Evolutionary conservation across 2,329 filamentous ascomycete genomes (phyloP).

Genomic region (Grosmannia huntii): DNA sequence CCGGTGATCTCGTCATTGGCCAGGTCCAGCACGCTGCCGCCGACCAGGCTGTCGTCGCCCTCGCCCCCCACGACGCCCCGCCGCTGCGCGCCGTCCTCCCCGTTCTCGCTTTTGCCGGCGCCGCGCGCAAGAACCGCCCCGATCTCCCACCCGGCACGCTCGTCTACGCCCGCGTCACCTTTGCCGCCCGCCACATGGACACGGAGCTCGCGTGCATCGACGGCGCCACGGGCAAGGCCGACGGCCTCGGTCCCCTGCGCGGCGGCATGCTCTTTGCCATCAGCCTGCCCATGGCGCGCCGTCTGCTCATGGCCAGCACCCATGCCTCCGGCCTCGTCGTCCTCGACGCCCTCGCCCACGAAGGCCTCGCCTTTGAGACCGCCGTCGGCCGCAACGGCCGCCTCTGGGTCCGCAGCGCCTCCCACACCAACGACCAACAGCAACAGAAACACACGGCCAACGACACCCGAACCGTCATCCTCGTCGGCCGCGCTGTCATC

Average conservation of each 20-base stretch:
- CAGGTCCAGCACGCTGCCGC: conserved; percentile 63
- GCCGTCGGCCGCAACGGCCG: conserved; percentile 86
- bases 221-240: conserved; percentile 71
- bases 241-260: conserved; percentile 71
- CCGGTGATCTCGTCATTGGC: conserved; percentile 81
- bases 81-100: conserved; percentile 52
- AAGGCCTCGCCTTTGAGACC: conserved; percentile 80
- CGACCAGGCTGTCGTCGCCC: conserved; percentile 68
- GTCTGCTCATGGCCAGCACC: conserved; percentile 55
- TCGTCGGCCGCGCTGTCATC: conserved; percentile 65
- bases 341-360: conserved; percentile 62
- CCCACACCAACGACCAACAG: background rate
- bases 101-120: conserved; percentile 84
- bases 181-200: conserved; percentile 72
- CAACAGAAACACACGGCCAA: background rate
- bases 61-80: conserved; percentile 51
- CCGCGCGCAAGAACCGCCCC: conserved; percentile 83
- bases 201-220: conserved; percentile 85
- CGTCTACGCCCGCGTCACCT: conserved; percentile 76
- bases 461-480: conserved; percentile 42
- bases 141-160: conserved; percentile 61
- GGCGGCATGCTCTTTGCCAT: conserved; percentile 77
- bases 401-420: conserved; percentile 73
- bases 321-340: conserved; percentile 56
- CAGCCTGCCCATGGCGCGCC: conserved; percentile 67